A percentile compares a stretch with the other conserved stretches of the same genome.
Conservation (phyloP, 257 asterid genomes). For the Solanum clarkiae region DNA sequence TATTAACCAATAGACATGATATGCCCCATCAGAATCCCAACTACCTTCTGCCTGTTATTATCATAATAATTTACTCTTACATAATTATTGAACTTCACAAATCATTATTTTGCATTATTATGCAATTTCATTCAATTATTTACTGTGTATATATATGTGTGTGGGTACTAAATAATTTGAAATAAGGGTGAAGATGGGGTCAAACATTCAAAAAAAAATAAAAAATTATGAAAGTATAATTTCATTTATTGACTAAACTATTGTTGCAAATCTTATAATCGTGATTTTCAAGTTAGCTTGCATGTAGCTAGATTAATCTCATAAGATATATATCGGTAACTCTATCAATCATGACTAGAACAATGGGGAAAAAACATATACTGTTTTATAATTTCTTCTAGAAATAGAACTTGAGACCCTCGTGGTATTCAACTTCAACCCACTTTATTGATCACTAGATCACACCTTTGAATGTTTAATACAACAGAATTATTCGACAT, state of each 20-base stretch:
- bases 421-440: too few relatives aligned
- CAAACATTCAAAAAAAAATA: background rate
- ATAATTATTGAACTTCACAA: background rate
- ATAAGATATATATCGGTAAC: background rate
- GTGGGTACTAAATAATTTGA: background rate
- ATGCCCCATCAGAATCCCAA: background rate
- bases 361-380: too few relatives aligned
- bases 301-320: background rate
- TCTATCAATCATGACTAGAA: background rate
- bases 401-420: background rate
- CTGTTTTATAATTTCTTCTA: background rate
- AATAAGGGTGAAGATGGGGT: background rate
- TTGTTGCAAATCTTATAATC: background rate
- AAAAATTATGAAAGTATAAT: background rate
- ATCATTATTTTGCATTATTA: background rate
- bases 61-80: background rate
- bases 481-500: background rate
- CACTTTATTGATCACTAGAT: background rate
- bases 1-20: background rate
- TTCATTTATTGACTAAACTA: background rate
- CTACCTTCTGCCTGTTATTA: background rate
- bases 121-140: background rate
- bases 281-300: background rate
- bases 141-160: background rate
- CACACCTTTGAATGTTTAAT: too few relatives aligned